Conservation (phyloP, 108 stramenopile species). For the Nitzschia sp. region DNA sequence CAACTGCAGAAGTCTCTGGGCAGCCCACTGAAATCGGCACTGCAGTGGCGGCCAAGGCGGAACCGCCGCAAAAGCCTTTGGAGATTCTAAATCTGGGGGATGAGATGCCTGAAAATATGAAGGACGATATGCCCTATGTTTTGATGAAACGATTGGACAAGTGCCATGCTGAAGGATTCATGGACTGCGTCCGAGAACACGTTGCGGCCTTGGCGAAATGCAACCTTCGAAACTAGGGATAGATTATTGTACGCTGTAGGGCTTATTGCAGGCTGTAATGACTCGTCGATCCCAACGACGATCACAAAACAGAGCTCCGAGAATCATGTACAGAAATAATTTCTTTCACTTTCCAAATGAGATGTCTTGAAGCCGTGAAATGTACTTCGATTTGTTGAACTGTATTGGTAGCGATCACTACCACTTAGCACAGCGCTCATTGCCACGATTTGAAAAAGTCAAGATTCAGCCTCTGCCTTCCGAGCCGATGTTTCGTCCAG, state of each 20-base stretch:
- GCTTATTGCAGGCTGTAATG: too few relatives aligned
- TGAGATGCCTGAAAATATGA: slow-evolving; percentile 74
- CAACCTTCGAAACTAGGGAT: slow-evolving; percentile 17
- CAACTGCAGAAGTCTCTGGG: neutral
- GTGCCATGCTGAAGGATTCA: slow-evolving; percentile 84
- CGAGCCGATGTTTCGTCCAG: slow-evolving; percentile 24
- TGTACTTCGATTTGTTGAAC: too few relatives aligned
- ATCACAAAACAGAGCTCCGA: too few relatives aligned
- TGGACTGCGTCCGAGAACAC: slow-evolving; percentile 78
- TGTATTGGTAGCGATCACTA: too few relatives aligned
- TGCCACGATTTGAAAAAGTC: too few relatives aligned
- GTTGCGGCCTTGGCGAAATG: slow-evolving; percentile 55
- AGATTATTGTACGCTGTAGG: too few relatives aligned
- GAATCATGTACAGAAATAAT: too few relatives aligned
- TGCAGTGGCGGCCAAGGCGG: neutral
- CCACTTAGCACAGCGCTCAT: too few relatives aligned
- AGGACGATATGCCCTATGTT: slow-evolving; percentile 57
- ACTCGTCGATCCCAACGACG: too few relatives aligned
- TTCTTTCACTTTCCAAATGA: too few relatives aligned
- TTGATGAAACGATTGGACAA: slow-evolving; percentile 66
- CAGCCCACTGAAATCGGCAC: neutral
- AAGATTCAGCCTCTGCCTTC: neutral
- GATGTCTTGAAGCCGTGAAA: too few relatives aligned
- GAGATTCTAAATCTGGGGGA: slow-evolving; percentile 68
- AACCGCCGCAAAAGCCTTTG: slow-evolving; percentile 20